phyloP scores from a whole-genome alignment of 2,329 filamentous ascomycete genomes.

The Tolypocladium paradoxum region DNA sequence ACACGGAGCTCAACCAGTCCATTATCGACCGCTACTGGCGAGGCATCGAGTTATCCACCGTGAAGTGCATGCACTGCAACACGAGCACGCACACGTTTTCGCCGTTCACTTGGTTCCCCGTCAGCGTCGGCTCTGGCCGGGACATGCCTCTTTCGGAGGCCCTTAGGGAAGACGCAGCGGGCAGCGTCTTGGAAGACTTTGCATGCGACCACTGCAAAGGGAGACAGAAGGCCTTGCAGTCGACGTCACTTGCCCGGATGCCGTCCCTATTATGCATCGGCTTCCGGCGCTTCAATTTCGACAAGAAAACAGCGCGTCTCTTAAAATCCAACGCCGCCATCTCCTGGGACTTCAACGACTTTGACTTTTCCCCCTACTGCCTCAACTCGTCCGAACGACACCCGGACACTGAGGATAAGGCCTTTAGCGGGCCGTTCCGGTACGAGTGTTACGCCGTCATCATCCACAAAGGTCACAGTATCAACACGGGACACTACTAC shows the following conservation, averaged over 20 bases:
- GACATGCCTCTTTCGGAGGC: conserved; percentile 45
- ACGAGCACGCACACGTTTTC: conserved; percentile 36
- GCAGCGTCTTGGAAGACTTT: conserved; percentile 57
- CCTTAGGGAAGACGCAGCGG: conserved; percentile 56
- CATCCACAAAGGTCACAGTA: conserved; percentile 57
- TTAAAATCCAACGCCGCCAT: conserved; percentile 62
- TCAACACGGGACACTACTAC: conserved; percentile 72
- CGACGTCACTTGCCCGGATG: conserved; percentile 64
- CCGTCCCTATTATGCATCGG: conserved; percentile 71
- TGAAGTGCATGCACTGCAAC: conserved; percentile 52
- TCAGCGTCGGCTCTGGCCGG: conserved; percentile 23
- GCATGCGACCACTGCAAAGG: conserved; percentile 67
- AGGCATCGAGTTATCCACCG: conserved; percentile 60
- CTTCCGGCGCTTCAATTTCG: conserved; percentile 49
- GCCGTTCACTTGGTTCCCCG: conserved; percentile 42
- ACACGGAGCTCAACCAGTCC: conserved; percentile 59
- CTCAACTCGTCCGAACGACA: conserved; percentile 22
- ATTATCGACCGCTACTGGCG: conserved; percentile 73
- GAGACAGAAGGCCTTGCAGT: conserved; percentile 56
- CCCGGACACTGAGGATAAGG: conserved; percentile 20
- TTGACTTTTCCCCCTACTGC: conserved; percentile 42
- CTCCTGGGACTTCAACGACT: conserved; percentile 63
- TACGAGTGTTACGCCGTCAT: conserved; percentile 87
- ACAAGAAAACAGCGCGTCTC: conserved; percentile 19
- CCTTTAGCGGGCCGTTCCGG: conserved; percentile 45